Base-by-base conservation (phyloP, 768 basidiomycete genomes). In the Phaeolepiota aurea region DNA sequence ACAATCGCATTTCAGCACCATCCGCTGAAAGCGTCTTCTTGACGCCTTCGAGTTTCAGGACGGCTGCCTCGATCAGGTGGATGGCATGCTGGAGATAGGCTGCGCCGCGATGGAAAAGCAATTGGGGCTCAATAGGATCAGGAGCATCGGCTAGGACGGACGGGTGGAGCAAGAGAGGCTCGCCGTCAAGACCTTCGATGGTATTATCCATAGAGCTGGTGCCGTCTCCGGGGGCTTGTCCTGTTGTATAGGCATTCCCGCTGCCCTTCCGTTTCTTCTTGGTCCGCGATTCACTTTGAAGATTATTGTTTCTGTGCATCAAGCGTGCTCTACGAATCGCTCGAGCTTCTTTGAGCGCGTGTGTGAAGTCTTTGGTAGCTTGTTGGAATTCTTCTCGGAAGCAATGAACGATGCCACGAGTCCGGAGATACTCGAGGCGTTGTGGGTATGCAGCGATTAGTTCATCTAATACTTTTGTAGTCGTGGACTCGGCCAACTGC, bases 361-460 rank as follows among this genome's bases (percentile, higher is more conserved):
- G 59, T 0, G 89, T 90, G 45, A 88, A 90, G 55, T 90, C 88
- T 52, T 78, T 83, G 20, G 73, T 76, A 1, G 89, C 89, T 21
- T 72, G 66, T 2, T 64, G 44, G 50, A 81, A 91, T 55, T 91
- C 87, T 45, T 92, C 88, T 36, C 86, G 76, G 68, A 91, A 92
- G 54, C 82, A 85, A 50, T 85, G 85, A 10, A 92, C 87, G 42
- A 92, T 86, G 5, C 89, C 90, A n/a, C 88, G 78, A 1, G 90
- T 91, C 34, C 90, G 79, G 53, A 77, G 85, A 57, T 85, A 90
- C 59, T 92, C 87, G 22, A 92, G 73, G 14, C 77, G 74, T 44
- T 89, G 79, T 0, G 90, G 90, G 45, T 81, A 62, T 13, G 66
- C 60, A 1, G 74, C 69, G 44, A 92, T 90, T 41, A 93, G 74